Evolutionary conservation across 495 filamentous ascomycete species (phyloP), one percentile per base, ranked within the genome.

Genomic region (Podospora pseudopauciseta): DNA sequence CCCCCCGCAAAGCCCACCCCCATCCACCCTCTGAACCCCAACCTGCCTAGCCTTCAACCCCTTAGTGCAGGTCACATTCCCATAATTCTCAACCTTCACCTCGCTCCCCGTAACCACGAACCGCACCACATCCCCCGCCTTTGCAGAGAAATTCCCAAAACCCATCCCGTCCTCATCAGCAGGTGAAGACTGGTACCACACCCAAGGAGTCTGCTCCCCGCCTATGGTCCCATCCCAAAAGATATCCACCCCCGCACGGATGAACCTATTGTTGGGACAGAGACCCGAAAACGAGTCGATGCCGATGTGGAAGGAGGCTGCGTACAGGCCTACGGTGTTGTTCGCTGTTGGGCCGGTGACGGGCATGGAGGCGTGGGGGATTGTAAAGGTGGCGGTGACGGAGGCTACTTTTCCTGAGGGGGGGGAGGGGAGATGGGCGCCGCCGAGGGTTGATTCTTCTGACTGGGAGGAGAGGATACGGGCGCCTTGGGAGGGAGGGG

Each of bases 211-310:
- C 68, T 68, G 65, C 32, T 23, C 19, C 0, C 65, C 70, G n/a
- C 66, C 74, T 2, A 67, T 5, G 26, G 63, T 69, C 26, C 69
- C 72, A 23, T 77, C 74, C 20, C 44, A 74, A 56, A 75, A 73
- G 34, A 75, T 64, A 26, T 77, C 75, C 20, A 77, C 70, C 0
- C 75, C 75, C 0, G 71, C 73, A 23, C 75, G 73, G 7, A 77
- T 67, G 15, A 70, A 27, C 1, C 55, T 20, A 3, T 30, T 49
- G 39, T 11, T 13, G 15, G 5, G 7, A 13, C 39, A 11, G 55
- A 53, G 44, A 26, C 20, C n/a, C 5, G 54, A 15, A 7, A 59
- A 27, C n/a, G 32, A 64, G 68, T 74, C 75, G 55, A 75, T 68
- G 28, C 75, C 71, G n/a, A 77, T n/a, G 66, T 65, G 71, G 28